Base-by-base conservation (phyloP, 768 basidiomycete genomes). In the Dentipellis fragilis region DNA sequence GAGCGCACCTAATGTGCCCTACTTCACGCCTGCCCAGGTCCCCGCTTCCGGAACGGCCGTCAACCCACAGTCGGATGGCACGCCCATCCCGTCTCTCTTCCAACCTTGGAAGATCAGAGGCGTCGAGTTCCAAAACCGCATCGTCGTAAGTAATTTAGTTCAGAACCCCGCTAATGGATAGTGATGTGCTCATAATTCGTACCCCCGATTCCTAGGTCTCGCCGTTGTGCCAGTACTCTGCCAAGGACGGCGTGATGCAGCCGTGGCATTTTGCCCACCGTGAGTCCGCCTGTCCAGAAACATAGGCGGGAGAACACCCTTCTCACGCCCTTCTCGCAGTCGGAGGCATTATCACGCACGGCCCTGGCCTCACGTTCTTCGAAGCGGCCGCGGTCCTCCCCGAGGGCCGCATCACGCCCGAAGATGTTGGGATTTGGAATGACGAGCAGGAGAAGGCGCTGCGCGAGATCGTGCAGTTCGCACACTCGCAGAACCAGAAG, bases 381-480 rank as follows among this genome's bases (percentile, higher is more conserved):
- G 88, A 91, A 68, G 86, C 85, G 1, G 80, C 82, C 0, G 80
- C 81, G 7, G 78, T 87, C n/a, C 61, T 72, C 7, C 75, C 79
- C 0, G 75, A 81, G 63, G 81, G 80, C 4, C 75, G 84, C n/a
- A 85, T 85, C 67, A 77, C 80, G 0, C 83, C 86, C 1, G 73
- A 84, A 57, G 86, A 70, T 57, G 29, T 56, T 8, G 85, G 84
- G 4, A 62, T 87, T 53, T 87, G 85, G 85, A 67, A 72, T 19
- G 85, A 85, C 57, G 70, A 71, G 1, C 86, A 87, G 40, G 74
- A 70, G 59, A 71, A 67, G 14, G 60, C 68, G 2, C 63, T 79
- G 46, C 71, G 74, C 56, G 66, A 76, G 38, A 73, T 89, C 59
- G 78, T 83, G 62, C 78, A 84, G 56, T 87, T 87, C 54, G 84